A percentile compares a stretch with the other conserved stretches of the same genome.
Conservation (phyloP, 2,329 filamentous ascomycete genomes). For the Ophiosphaerella narmari region DNA sequence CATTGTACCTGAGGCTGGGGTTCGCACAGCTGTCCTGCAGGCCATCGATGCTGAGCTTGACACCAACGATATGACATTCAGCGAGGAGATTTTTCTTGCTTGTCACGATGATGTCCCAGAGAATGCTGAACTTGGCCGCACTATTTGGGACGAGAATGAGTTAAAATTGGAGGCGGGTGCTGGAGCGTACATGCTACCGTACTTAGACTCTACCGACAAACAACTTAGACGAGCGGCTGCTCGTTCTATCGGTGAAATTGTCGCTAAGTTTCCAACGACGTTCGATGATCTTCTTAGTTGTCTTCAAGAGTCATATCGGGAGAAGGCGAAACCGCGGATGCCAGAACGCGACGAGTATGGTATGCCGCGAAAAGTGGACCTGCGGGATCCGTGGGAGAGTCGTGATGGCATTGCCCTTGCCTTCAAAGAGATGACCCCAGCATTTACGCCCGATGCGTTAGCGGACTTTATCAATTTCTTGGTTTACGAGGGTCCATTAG, state of each 20-base stretch:
- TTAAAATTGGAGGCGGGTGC: constrained; percentile 71
- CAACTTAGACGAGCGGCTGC: constrained; percentile 85
- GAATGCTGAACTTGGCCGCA: constrained; percentile 78
- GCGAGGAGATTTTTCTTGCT: constrained; percentile 89
- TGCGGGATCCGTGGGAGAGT: constrained; percentile 87
- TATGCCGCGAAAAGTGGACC: constrained; percentile 87
- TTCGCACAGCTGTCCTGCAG: constrained; percentile 84
- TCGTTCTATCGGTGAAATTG: constrained; percentile 76
- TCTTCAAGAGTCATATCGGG: constrained; percentile 73
- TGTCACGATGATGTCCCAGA: constrained; percentile 90
- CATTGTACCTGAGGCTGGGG: constrained; percentile 77
- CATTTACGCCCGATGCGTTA: constrained; percentile 71
- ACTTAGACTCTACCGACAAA: constrained; percentile 77
- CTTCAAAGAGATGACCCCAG: constrained; percentile 77
- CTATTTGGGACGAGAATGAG: constrained; percentile 95
- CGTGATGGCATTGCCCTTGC: constrained; percentile 87
- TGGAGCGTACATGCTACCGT: constrained; percentile 71
- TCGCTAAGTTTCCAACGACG: constrained; percentile 63
- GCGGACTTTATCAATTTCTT: constrained; percentile 82
- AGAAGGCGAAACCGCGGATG: constrained; percentile 79
- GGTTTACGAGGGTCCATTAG: constrained; percentile 84
- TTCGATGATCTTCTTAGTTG: constrained; percentile 66
- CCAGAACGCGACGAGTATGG: constrained; percentile 90
- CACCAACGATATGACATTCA: constrained; percentile 83
- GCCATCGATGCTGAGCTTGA: constrained; percentile 91